These are phyloP conservation scores for Tylopilus cervinicoccineus DNA, from an alignment of 768 basidiomycete species.

Conservation along the genomic window DNA sequence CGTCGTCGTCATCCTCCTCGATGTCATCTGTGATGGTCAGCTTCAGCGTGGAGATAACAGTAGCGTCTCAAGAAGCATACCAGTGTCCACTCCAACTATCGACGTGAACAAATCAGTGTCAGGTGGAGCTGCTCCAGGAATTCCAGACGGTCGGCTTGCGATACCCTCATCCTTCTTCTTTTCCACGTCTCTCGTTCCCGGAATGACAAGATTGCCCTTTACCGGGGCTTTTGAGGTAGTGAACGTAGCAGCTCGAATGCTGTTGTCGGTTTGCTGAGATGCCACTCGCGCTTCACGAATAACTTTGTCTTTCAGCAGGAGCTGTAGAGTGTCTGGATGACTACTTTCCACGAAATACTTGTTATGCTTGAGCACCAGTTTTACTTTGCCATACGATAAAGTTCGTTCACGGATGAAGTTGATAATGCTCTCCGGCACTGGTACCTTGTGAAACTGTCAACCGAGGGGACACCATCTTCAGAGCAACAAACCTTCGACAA, in stretches of 20 bases:
- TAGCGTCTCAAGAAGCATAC: conserved; percentile 38
- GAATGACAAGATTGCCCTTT: conserved; percentile 79
- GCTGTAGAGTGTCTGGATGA: conserved; percentile 89
- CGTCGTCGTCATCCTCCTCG: conserved; percentile 96
- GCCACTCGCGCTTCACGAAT: conserved; percentile 83
- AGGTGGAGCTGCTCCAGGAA: conserved; percentile 29
- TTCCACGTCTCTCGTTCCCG: conserved; percentile 73
- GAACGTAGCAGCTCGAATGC: conserved; percentile 71
- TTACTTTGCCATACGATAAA: conserved; percentile 95
- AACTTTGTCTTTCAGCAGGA: conserved; percentile 78
- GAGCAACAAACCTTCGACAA: conserved; percentile 55
- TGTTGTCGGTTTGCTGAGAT: conserved; percentile 63
- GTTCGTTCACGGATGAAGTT: conserved; percentile 91
- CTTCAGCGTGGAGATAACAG: not conserved
- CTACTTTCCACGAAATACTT: conserved; percentile 96
- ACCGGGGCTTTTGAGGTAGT: conserved; percentile 80
- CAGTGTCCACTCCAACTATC: conserved; percentile 91
- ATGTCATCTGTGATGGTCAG: conserved; percentile 69
- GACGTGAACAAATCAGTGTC: conserved; percentile 89
- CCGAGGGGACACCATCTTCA: conserved; percentile 1
- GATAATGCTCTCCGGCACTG: conserved; percentile 83
- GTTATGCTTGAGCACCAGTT: conserved; percentile 96
- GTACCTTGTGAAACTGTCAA: conserved; percentile 53
- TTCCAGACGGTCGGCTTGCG: conserved; percentile 28
- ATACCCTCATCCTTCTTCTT: conserved; percentile 65